phyloP scores from a whole-genome alignment of 1,284 basidiomycete genomes.

The Boletus sp. region DNA sequence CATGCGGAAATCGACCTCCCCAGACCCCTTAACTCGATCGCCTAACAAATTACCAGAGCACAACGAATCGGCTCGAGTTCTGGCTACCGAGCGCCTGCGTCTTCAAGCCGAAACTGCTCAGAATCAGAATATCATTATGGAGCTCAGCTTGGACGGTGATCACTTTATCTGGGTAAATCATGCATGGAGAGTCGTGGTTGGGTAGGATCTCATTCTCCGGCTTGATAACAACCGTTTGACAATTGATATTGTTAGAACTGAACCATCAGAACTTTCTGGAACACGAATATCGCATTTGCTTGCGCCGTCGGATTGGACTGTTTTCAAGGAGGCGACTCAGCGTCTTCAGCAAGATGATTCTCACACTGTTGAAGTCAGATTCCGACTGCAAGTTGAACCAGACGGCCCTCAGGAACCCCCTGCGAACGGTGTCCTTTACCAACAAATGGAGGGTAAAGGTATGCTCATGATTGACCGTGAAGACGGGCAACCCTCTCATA shows the following conservation, averaged over 20 bases:
- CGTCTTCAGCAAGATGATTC: conserved; percentile 88
- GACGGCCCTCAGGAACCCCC: conserved; percentile 52
- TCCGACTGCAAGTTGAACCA: conserved; percentile 76
- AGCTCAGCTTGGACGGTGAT: conserved; percentile 91
- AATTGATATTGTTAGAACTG: conserved; percentile 51
- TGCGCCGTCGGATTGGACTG: conserved; percentile 77
- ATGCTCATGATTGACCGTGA: conserved; percentile 97
- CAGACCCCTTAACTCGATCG: conserved; percentile 33
- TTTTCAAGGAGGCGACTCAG: conserved; percentile 86
- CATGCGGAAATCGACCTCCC: conserved; percentile 34
- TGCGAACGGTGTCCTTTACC: conserved; percentile 56
- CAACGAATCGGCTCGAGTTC: conserved; percentile 67
- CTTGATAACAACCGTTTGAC: conserved; percentile 12
- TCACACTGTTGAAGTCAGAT: conserved; percentile 90
- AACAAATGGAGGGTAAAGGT: conserved; percentile 95
- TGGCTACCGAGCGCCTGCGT: conserved; percentile 80
- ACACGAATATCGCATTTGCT: conserved; percentile 81
- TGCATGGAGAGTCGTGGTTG: conserved; percentile 88
- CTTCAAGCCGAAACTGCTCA: conserved; percentile 90
- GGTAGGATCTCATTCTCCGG: conserved; percentile 51
- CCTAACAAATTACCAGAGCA: conserved; percentile 49
- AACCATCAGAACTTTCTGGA: conserved; percentile 79
- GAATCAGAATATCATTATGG: conserved; percentile 93
- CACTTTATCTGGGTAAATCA: conserved; percentile 93
- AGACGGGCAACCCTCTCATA: conserved; percentile 84